These are phyloP conservation scores for Quillaja saponaria DNA, from an alignment of 306 rosid species.

Conservation along the genomic window DNA sequence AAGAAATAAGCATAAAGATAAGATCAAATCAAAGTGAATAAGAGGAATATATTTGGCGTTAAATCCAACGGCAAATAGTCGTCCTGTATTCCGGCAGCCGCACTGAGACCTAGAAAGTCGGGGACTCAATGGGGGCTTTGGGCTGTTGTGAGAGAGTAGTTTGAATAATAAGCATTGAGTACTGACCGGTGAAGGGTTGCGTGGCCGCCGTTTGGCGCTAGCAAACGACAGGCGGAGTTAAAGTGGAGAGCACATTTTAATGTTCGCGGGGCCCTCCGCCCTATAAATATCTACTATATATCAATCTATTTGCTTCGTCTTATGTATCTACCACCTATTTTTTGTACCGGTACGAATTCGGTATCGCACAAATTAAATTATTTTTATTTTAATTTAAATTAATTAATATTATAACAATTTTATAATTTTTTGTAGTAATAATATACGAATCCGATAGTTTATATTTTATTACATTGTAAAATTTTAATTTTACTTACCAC, in stretches of 20 bases:
- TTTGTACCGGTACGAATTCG: too few relatives aligned
- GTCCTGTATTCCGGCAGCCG: neutral
- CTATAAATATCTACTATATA: too few relatives aligned
- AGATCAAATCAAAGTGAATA: neutral
- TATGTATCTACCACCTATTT: too few relatives aligned
- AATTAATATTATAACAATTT: neutral
- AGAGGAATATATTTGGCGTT: neutral
- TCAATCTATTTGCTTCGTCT: too few relatives aligned
- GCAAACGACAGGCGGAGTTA: conserved; percentile 34
- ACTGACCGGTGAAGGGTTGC: neutral
- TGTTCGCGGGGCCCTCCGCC: neutral
- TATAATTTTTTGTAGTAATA: too few relatives aligned
- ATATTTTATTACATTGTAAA: too few relatives aligned
- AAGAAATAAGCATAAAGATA: neutral
- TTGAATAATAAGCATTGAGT: neutral
- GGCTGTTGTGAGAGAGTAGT: neutral
- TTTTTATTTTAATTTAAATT: neutral
- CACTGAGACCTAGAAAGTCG: neutral
- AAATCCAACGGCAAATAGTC: neutral
- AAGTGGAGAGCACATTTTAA: neutral
- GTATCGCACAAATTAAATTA: too few relatives aligned
- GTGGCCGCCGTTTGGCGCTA: conserved; percentile 52
- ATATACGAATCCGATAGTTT: too few relatives aligned
- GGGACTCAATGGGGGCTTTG: too few relatives aligned
- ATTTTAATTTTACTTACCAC: too few relatives aligned